Base-by-base conservation (phyloP, 1,284 basidiomycete species). In the Sanghuangporus weigelae region DNA sequence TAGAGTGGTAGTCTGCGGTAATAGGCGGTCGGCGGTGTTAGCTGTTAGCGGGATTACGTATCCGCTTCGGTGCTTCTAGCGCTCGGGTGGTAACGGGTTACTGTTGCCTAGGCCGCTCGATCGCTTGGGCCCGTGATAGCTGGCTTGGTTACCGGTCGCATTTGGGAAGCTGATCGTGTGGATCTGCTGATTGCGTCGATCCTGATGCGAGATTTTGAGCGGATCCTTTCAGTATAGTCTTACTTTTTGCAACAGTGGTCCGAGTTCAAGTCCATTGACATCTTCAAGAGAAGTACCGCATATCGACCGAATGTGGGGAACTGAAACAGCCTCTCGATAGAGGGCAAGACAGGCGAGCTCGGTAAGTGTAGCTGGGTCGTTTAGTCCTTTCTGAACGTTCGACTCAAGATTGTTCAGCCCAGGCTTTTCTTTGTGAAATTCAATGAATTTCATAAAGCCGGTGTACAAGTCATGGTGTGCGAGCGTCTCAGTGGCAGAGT, bases 351-450 rank as follows among this genome's bases (percentile, higher is more conserved):
- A 49, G 53, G 54, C 63, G 7, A 68, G 62, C 49, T 68, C 63
- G 2, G 65, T 66, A 16, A 62, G 54, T 14, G 60, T 68, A 1
- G 57, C 36, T 21, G 16, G 1, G 55, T 68, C 65, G 2, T 59
- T 42, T 6, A 68, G 55, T 6, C 59, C 63, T 1, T 58, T 11
- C 35, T 40, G 54, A 11, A 66, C 26, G 46, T 67, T 67, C 26
- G n/a, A 14, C 53, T 66, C 63, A 11, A 67, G 59, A 57, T 67
- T 54, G 35, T 57, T 67, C 36, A 64, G 59, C 3, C 40, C 36
- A 26, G 7, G 10, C 21, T 62, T 64, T 53, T 67, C 65, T 42
- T 58, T 57, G 5, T 31, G n/a, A 11, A 44, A 12, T 0, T 19
- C 39, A 38, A 50, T 36, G n/a, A 50, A 21, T 6, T 50, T 7